Percentiles rank a stretch among this genome's conserved stretches.
Conservation (phyloP, 2,329 filamentous ascomycete genomes). For the Xenoacremonium recifei region DNA sequence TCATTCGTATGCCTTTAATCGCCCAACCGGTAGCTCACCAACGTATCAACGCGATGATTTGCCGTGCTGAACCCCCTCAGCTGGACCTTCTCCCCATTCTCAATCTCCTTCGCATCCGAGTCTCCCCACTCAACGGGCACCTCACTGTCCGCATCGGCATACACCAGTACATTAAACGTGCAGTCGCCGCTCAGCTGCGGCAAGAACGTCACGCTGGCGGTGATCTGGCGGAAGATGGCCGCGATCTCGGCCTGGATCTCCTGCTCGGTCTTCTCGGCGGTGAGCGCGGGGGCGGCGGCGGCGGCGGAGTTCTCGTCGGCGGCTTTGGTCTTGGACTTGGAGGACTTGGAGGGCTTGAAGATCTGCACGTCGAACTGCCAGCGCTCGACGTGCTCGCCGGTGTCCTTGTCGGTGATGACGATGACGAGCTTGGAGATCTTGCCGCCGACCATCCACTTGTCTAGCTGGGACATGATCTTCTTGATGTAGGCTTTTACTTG, state of each 20-base stretch:
- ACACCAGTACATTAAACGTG: constrained; percentile 98
- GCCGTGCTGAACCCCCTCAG: constrained; percentile 94
- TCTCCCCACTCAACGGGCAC: constrained; percentile 99
- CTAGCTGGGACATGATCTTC: constrained; percentile 97
- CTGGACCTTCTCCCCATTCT: constrained; percentile 92
- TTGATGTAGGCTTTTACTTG: constrained; percentile 99
- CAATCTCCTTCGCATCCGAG: constrained; percentile 95
- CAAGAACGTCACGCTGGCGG: constrained; percentile 93
- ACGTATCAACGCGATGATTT: constrained; percentile 88
- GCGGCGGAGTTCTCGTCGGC: constrained; percentile 70
- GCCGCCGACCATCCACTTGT: constrained; percentile 95
- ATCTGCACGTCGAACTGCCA: constrained; percentile 92
- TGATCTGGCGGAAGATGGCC: constrained; percentile 96
- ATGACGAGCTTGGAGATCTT: constrained; percentile 98
- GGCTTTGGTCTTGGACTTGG: constrained; percentile 49
- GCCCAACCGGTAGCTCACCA: constrained; percentile 81
- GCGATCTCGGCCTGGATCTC: constrained; percentile 97
- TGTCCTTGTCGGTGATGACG: constrained; percentile 96
- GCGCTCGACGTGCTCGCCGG: constrained; percentile 90
- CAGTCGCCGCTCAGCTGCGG: constrained; percentile 87
- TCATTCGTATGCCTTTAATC: too few species aligned
- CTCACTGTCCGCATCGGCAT: constrained; percentile 93
- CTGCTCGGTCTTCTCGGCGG: constrained; percentile 77
- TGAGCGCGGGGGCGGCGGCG: constrained; percentile 29
- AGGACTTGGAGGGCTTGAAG: constrained; percentile 36